A percentile compares a stretch with the other conserved stretches of the same genome.
These are phyloP conservation scores for Mesembryanthemum crystallinum DNA, from an alignment of 148 eudicot species.

Conservation along the genomic window DNA sequence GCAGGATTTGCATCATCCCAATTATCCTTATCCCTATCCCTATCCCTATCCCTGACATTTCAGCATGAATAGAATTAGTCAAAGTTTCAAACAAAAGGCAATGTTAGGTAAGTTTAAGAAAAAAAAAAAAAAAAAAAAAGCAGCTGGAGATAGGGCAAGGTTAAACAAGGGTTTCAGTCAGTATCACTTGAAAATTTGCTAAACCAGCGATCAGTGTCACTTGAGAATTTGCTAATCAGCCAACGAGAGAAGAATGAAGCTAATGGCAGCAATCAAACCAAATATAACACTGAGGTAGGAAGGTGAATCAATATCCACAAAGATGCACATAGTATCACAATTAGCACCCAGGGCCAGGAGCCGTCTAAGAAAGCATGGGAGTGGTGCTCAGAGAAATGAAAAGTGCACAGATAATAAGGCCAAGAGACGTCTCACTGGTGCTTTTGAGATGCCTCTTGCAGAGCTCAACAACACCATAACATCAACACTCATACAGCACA, in stretches of 20 bases:
- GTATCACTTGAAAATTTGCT: too few species aligned
- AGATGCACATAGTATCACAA: neutral
- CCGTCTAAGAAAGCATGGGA: neutral
- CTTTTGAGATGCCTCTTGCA: neutral
- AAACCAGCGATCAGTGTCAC: neutral
- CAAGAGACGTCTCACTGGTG: neutral
- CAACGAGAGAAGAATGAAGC: neutral
- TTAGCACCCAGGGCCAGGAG: neutral
- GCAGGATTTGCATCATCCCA: conserved; percentile 98
- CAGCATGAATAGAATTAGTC: conserved; percentile 2
- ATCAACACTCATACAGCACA: neutral
- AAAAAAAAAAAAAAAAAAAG: neutral
- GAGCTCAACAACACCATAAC: neutral
- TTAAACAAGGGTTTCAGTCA: neutral
- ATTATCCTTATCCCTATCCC: too few species aligned
- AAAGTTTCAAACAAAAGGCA: neutral
- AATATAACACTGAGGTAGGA: neutral
- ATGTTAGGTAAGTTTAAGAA: neutral
- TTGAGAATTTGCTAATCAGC: neutral
- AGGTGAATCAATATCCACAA: neutral
- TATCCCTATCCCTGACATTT: too few species aligned
- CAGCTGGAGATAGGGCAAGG: neutral
- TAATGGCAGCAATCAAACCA: neutral
- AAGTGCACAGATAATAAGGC: neutral
- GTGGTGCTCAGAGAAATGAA: neutral